phyloP scores from a whole-genome alignment of 1,284 basidiomycete species.

The Puccinia novopanici region DNA sequence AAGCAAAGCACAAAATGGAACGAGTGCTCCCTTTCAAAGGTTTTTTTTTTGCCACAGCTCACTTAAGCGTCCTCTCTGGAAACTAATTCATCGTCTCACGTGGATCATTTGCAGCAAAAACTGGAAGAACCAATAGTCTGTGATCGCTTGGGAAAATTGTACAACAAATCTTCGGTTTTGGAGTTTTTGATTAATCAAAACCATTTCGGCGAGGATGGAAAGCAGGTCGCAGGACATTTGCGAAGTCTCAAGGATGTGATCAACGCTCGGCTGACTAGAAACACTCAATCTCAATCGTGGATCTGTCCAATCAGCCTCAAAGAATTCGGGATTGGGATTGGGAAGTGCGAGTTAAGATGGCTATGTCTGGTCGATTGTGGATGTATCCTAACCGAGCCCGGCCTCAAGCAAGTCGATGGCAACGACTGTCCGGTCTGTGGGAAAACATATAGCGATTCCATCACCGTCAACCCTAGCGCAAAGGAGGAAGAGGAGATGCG shows the following conservation, averaged over 20 bases:
- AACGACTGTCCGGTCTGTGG: slow-evolving; percentile 48
- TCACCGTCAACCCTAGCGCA: slow-evolving; percentile 41
- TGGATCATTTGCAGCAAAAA: slow-evolving; percentile 65
- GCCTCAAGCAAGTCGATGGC: slow-evolving; percentile 65
- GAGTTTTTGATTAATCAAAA: slow-evolving; percentile 74
- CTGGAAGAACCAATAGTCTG: slow-evolving; percentile 82
- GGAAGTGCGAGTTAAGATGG: slow-evolving; percentile 65
- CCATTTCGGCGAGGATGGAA: slow-evolving; percentile 54
- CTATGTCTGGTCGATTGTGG: slow-evolving; percentile 81
- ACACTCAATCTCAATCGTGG: slow-evolving; percentile 68
- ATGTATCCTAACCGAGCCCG: slow-evolving; percentile 80
- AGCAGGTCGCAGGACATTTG: slow-evolving; percentile 68
- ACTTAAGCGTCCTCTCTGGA: neutral
- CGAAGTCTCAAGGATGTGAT: slow-evolving; percentile 85
- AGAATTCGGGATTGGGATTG: slow-evolving; percentile 78
- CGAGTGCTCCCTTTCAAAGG: slow-evolving; percentile 89
- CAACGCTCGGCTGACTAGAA: slow-evolving; percentile 74
- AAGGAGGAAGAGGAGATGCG: slow-evolving; percentile 42
- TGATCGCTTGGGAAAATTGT: slow-evolving; percentile 83
- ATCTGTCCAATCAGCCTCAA: slow-evolving; percentile 84
- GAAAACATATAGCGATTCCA: slow-evolving; percentile 9
- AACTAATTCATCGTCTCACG: slow-evolving; percentile 17
- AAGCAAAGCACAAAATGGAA: slow-evolving; percentile 82
- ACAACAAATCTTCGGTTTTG: slow-evolving; percentile 87
- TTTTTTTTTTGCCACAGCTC: slow-evolving; percentile 56